Conservation (phyloP, 179 eudicot genomes). For the Patellifolia procumbens region DNA sequence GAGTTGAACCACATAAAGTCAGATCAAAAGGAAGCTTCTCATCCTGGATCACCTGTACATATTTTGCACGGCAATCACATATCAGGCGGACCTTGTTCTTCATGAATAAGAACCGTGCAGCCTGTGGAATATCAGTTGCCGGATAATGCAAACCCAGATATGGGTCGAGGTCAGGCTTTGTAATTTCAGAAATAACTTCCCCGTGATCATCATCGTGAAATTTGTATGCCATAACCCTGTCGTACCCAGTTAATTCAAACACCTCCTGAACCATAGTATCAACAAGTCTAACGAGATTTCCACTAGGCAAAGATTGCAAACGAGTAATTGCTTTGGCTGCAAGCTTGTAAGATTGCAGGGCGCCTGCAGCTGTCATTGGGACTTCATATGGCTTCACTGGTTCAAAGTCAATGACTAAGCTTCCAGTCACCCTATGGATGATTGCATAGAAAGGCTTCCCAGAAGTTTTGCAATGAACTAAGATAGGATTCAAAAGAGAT, state of each 20-base stretch:
- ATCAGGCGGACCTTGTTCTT: conserved; percentile 96
- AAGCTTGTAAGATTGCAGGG: conserved; percentile 92
- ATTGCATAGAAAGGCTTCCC: conserved; percentile 97
- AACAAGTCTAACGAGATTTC: conserved; percentile 69
- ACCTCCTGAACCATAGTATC: conserved; percentile 96
- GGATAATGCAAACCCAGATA: conserved; percentile 96
- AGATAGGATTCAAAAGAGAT: conserved; percentile 78
- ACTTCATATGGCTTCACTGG: conserved; percentile 95
- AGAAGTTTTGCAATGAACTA: conserved; percentile 91
- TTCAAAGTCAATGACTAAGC: conserved; percentile 86
- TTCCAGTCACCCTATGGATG: conserved; percentile 81
- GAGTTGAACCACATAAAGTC: conserved; percentile 89
- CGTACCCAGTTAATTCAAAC: conserved; percentile 92
- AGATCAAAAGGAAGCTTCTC: conserved; percentile 67
- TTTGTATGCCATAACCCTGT: conserved; percentile 87
- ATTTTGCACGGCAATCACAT: conserved; percentile 79
- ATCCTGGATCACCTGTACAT: conserved; percentile 77
- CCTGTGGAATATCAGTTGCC: conserved; percentile 98
- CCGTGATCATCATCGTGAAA: conserved; percentile 99
- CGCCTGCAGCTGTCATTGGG: conserved; percentile 97
- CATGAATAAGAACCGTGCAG: conserved; percentile 88
- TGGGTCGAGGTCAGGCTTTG: conserved; percentile 85
- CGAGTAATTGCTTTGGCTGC: conserved; percentile 90
- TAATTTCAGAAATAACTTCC: conserved; percentile 79
- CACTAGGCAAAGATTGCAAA: conserved; percentile 82